Base-by-base conservation (phyloP, 2,329 filamentous ascomycete genomes). In the Fusarium phyllophilum region DNA sequence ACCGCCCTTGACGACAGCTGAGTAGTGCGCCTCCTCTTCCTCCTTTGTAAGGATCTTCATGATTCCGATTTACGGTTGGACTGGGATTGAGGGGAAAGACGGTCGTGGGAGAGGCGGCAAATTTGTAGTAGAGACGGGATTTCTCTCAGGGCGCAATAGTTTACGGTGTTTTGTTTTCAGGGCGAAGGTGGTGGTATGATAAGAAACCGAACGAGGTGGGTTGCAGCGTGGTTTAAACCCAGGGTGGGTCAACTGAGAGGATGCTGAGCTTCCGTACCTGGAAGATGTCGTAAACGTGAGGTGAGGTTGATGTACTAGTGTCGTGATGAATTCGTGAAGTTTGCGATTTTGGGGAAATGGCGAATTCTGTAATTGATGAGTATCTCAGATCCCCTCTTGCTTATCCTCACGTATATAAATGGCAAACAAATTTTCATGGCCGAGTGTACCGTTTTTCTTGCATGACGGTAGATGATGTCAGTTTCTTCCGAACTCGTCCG, bases 1-100 rank as follows among this genome's bases (percentile, higher is more conserved):
- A 77, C 96, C 96, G 76, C 95, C 95, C 81, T 90, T 92, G 76
- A 98, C 80, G 70, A 97, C 96, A 68, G 89, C 86, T 81, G 87
- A 85, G 89, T 97, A 97, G 89, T 98, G 95, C 61, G 89, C 93
- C 69, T 87, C 83, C 85, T 98, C 95, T 86, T 98, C 94, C 89
- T 98, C 94, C 82, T 96, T 94, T 78, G 93, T 97, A 82, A 98
- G 89, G 81, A 98, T 87, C 92, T 98, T 98, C 96, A 98, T 99
- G 73, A 57, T 87, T 83, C 78, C 74, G 75, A 74, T 72, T 61
- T 61, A 72, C 75, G 75, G 70, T 60, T 62, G 59, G 29, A 55
- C 44, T 48, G 45, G 8, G 36, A 26, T 60, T 62, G 22, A 22
- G 31, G 22, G 46, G 10, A 36, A 48, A 51, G 33, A 36, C 49